Percentiles rank a stretch among this genome's conserved stretches.
Evolutionary conservation across 768 basidiomycete species (phyloP).

Genomic region (Inosperma sp.): DNA sequence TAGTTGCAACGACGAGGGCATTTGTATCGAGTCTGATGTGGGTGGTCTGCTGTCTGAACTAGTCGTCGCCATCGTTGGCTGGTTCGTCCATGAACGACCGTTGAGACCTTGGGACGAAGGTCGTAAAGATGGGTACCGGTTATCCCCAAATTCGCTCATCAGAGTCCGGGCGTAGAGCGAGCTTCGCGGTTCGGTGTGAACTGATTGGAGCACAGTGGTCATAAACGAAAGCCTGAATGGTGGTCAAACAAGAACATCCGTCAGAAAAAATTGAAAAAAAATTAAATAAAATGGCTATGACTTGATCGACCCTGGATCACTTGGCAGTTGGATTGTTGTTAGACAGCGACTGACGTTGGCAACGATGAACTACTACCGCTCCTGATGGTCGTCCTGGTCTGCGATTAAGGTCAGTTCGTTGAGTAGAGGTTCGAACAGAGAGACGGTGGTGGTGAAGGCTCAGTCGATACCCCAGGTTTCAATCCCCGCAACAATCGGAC

Average conservation of each 20-base stretch:
- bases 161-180: slow-evolving; percentile 50
- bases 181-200: slow-evolving; percentile 37
- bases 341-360: too few species aligned
- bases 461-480: too few species aligned
- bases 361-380: too few species aligned
- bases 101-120: slow-evolving; percentile 12
- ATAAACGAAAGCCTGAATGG: slow-evolving; percentile 24
- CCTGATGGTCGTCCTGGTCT: too few species aligned
- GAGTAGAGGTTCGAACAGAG: too few species aligned
- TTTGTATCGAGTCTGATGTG: background rate
- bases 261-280: slow-evolving; percentile 7
- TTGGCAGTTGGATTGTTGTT: too few species aligned
- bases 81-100: slow-evolving; percentile 18
- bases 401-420: too few species aligned
- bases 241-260: background rate
- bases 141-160: slow-evolving; percentile 58
- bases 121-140: slow-evolving; percentile 44
- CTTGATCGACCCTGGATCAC: too few species aligned
- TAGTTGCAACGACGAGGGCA: slow-evolving; percentile 4
- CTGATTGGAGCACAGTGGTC: slow-evolving; percentile 48
- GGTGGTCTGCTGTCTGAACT: slow-evolving; percentile 9
- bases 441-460: too few species aligned
- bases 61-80: slow-evolving; percentile 8
- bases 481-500: too few species aligned
- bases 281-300: background rate